Evolutionary conservation across 805 yeast species (phyloP).

Genomic region (Metschnikowia peoriensis): DNA sequence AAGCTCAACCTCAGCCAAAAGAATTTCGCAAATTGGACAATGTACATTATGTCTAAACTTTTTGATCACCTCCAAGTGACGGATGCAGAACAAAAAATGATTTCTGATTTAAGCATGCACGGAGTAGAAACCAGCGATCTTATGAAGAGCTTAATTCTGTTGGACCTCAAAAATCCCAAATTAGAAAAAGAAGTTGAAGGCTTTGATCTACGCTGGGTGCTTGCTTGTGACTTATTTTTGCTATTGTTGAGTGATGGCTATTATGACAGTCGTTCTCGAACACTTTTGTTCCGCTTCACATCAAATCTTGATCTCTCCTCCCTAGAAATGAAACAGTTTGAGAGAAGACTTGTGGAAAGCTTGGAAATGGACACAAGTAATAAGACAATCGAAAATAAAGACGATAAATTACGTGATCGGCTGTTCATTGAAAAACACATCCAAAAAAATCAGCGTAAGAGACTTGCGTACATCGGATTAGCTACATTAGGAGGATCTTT

Average conservation of each 20-base stretch:
- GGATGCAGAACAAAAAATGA: slow-evolving; percentile 81
- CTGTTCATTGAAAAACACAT: slow-evolving; percentile 69
- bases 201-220: slow-evolving; percentile 85
- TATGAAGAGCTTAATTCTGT: slow-evolving; percentile 56
- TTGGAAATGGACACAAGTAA: slow-evolving; percentile 70
- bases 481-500: slow-evolving; percentile 97
- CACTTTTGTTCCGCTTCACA: slow-evolving; percentile 72
- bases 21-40: slow-evolving; percentile 82
- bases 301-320: slow-evolving; percentile 51
- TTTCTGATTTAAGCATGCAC: slow-evolving; percentile 79
- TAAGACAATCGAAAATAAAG: slow-evolving; percentile 55
- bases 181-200: slow-evolving; percentile 17
- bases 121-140: slow-evolving; percentile 77
- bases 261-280: slow-evolving; percentile 86
- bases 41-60: slow-evolving; percentile 63
- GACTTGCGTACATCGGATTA: slow-evolving; percentile 83
- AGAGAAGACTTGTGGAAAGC: slow-evolving; percentile 85
- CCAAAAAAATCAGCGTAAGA: slow-evolving; percentile 60
- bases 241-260: slow-evolving; percentile 76
- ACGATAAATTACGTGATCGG: slow-evolving; percentile 76
- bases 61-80: slow-evolving; percentile 78
- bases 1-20: slow-evolving; percentile 67
- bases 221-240: slow-evolving; percentile 85
- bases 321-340: slow-evolving; percentile 85
- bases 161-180: slow-evolving; percentile 10